Percentiles rank a stretch among this genome's conserved stretches.
Conservation (phyloP, 805 yeast species). For the Starmerella davenportii region DNA sequence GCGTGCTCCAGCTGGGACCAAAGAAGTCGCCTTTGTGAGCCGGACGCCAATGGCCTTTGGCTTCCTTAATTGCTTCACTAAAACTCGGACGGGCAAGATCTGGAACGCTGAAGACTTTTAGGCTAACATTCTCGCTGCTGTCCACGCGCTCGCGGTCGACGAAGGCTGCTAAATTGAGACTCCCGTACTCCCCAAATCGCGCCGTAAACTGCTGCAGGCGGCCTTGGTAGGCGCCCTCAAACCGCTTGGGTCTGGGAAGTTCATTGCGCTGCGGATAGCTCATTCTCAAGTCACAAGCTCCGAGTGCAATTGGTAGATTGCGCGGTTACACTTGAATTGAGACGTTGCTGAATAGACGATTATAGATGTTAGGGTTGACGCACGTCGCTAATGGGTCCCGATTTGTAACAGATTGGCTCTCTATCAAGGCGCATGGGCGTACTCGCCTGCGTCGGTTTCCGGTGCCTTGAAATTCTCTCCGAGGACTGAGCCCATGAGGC, state of each 20-base stretch:
- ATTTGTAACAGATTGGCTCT: too few relatives aligned
- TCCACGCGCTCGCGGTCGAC: constrained; percentile 46
- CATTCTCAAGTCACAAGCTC: too few relatives aligned
- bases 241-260: constrained; percentile 55
- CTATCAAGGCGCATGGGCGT: too few relatives aligned
- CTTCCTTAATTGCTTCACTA: constrained; percentile 37
- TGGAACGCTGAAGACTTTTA: constrained; percentile 59
- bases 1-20: constrained; percentile 96
- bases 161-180: constrained; percentile 64
- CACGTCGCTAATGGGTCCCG: too few relatives aligned
- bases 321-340: too few relatives aligned
- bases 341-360: too few relatives aligned
- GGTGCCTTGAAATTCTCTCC: too few relatives aligned
- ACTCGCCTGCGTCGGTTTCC: too few relatives aligned
- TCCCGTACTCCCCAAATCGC: constrained; percentile 51
- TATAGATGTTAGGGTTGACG: too few relatives aligned
- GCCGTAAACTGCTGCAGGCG: constrained; percentile 62
- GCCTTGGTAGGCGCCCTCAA: constrained; percentile 53
- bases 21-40: constrained; percentile 46
- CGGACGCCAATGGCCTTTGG: constrained; percentile 24
- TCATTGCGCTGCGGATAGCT: constrained; percentile 28
- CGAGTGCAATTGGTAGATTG: too few relatives aligned
- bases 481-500: too few relatives aligned
- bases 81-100: constrained; percentile 48
- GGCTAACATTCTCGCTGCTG: constrained; percentile 31